Percentiles rank a stretch among this genome's conserved stretches.
Evolutionary conservation across 768 basidiomycete species (phyloP).

Genomic region (Mycena vulgaris): DNA sequence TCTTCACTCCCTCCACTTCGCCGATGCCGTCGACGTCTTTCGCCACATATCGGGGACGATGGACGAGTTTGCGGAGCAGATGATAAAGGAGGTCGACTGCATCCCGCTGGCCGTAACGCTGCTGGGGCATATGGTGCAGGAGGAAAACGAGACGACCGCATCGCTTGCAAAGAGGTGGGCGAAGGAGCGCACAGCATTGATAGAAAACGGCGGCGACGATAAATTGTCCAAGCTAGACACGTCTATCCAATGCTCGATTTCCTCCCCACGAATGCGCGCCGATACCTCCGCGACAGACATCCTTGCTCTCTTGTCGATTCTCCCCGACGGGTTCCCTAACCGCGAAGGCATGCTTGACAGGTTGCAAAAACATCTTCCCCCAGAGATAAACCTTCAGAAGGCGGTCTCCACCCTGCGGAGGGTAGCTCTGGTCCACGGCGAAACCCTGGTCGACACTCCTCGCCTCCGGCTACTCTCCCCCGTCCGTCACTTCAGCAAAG

Average conservation of each 20-base stretch:
- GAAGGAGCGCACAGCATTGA: slow-evolving; percentile 36
- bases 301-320: slow-evolving; percentile 40
- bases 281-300: slow-evolving; percentile 34
- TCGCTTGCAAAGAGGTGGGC: slow-evolving; percentile 39
- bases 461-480: slow-evolving; percentile 36
- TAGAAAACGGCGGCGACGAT: slow-evolving; percentile 39
- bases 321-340: slow-evolving; percentile 41
- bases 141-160: slow-evolving; percentile 39
- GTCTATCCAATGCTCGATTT: slow-evolving; percentile 41
- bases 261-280: slow-evolving; percentile 40
- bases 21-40: slow-evolving; percentile 33
- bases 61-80: slow-evolving; percentile 36
- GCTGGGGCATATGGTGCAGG: slow-evolving; percentile 38
- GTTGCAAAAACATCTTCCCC: slow-evolving; percentile 31
- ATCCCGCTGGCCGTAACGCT: slow-evolving; percentile 38
- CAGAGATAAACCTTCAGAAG: slow-evolving; percentile 27
- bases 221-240: slow-evolving; percentile 42
- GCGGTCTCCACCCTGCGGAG: slow-evolving; percentile 34
- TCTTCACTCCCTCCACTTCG: slow-evolving; percentile 32
- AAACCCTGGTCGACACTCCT: slow-evolving; percentile 35
- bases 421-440: slow-evolving; percentile 29
- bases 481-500: slow-evolving; percentile 37
- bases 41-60: slow-evolving; percentile 36
- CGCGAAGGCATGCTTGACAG: slow-evolving; percentile 34
- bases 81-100: slow-evolving; percentile 38